A percentile compares a stretch with the other conserved stretches of the same genome.
These are phyloP conservation scores for Acanthamoeba lenticulata DNA, from an alignment of 208 protist genomes.

Conservation along the genomic window DNA sequence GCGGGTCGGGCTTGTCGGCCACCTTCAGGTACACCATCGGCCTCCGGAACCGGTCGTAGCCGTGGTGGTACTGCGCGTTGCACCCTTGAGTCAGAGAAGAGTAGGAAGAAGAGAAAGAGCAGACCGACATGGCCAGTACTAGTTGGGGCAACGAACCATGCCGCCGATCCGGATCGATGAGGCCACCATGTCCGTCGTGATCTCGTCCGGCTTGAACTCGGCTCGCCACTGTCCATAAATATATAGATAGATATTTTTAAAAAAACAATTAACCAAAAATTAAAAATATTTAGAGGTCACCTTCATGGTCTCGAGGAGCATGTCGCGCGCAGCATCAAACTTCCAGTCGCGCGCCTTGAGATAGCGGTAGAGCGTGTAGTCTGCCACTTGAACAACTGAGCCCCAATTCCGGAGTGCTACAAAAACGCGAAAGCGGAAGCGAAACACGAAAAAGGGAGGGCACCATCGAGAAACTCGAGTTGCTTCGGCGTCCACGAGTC, in stretches of 20 bases:
- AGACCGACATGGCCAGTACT: background rate
- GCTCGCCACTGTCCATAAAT: constrained; percentile 26
- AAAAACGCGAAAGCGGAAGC: background rate
- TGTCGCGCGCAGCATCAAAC: background rate
- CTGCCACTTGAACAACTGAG: background rate
- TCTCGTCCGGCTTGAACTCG: constrained; percentile 47
- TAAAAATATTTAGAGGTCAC: background rate
- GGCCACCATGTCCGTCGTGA: constrained; percentile 42
- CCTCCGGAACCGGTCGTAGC: constrained; percentile 13
- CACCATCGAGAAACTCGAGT: background rate
- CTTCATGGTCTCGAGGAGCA: constrained; percentile 35
- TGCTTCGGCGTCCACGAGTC: background rate
- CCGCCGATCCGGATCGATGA: background rate
- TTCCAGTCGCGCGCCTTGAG: constrained; percentile 53
- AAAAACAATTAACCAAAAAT: background rate
- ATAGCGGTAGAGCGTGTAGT: constrained; percentile 53
- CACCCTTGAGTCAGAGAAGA: background rate
- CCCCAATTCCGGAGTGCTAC: no score
- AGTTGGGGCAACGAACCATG: background rate
- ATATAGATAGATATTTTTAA: background rate
- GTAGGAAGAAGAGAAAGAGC: background rate
- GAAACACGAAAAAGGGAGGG: background rate
- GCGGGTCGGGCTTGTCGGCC: constrained; percentile 32
- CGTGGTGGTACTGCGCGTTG: constrained; percentile 28
- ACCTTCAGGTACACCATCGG: constrained; percentile 61